Conservation (phyloP, 2,329 filamentous ascomycete genomes). For the Botrytis fragariae region DNA sequence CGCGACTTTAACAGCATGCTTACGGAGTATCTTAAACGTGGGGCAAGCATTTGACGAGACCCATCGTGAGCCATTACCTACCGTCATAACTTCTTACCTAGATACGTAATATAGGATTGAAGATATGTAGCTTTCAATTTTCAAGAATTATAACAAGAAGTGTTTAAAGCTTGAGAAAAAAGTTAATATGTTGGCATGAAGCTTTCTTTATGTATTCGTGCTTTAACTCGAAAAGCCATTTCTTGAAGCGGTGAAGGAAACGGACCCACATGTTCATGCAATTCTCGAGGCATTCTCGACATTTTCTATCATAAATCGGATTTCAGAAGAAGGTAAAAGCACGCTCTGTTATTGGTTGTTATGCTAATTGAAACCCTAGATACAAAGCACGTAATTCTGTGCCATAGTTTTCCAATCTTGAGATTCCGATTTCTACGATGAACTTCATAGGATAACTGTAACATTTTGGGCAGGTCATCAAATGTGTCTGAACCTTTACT, state of each 20-base stretch:
- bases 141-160: neutral
- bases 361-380: neutral
- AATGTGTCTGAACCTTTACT: neutral
- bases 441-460: neutral
- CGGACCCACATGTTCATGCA: constrained; percentile 5
- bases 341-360: neutral
- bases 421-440: neutral
- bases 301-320: neutral
- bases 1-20: constrained; percentile 4
- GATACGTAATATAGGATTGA: neutral
- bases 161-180: neutral
- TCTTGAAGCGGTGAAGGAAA: constrained; percentile 4
- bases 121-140: neutral
- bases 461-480: neutral
- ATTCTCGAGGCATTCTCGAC: neutral
- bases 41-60: constrained; percentile 11
- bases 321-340: neutral
- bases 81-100: neutral
- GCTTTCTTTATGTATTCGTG: constrained; percentile 1
- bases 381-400: neutral
- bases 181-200: neutral
- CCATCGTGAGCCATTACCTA: neutral
- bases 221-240: neutral
- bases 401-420: neutral
- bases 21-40: neutral